Percentiles rank a stretch among this genome's conserved stretches.
Conservation (phyloP, 164 flowering plant species). For the Macadamia tetraphylla region DNA sequence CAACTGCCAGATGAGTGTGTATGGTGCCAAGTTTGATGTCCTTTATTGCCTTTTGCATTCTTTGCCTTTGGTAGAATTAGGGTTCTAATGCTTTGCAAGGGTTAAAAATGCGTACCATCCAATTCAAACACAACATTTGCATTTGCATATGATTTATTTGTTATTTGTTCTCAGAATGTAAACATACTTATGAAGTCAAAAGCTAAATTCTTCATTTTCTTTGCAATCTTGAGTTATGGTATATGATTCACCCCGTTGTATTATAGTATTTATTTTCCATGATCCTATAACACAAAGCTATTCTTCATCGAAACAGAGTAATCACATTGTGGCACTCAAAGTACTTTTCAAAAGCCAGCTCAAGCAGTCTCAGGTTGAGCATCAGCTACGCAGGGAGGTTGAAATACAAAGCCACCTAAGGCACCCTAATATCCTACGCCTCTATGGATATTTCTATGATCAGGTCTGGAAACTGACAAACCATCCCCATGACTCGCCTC, state of each 20-base stretch:
- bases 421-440: constrained; percentile 80
- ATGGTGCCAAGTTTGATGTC: no score
- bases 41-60: no score
- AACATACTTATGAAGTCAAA: no score
- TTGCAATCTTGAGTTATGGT: background rate
- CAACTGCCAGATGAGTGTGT: background rate
- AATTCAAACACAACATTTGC: no score
- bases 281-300: background rate
- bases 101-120: no score
- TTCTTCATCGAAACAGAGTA: constrained; percentile 51
- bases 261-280: background rate
- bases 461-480: constrained; percentile 39
- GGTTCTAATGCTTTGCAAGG: no score
- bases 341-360: constrained; percentile 94
- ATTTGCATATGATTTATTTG: no score
- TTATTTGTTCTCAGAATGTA: no score
- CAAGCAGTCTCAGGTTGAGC: constrained; percentile 94
- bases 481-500: background rate
- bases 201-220: background rate
- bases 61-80: no score
- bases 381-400: constrained; percentile 92
- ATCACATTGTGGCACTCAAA: constrained; percentile 87
- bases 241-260: background rate
- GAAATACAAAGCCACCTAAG: constrained; percentile 95
- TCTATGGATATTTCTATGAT: constrained; percentile 93